Evolutionary conservation across 2,329 filamentous ascomycete species (phyloP).

Genomic region (Aspergillus sp.): DNA sequence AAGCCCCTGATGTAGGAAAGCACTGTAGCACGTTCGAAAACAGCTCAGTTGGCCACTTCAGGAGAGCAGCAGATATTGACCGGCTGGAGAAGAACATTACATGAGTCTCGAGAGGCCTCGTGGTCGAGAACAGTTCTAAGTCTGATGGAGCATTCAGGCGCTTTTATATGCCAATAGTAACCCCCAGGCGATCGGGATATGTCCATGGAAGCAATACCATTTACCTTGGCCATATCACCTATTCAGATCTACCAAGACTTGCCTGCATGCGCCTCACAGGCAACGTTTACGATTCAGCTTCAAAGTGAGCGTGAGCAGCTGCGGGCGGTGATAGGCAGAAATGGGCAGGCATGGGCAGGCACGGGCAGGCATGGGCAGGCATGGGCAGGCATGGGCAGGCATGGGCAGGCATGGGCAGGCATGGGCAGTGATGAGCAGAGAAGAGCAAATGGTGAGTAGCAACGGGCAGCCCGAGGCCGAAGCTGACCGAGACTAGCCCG

Average conservation of each 20-base stretch:
- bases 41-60: constrained; percentile 1
- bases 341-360: no score
- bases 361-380: no score
- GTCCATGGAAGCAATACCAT: no score
- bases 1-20: constrained; percentile 4
- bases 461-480: background rate
- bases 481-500: background rate
- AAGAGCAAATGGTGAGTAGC: background rate
- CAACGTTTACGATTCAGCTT: no score
- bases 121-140: constrained; percentile 1
- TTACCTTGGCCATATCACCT: no score
- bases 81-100: constrained; percentile 2
- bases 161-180: constrained; percentile 4
- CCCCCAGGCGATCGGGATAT: no score
- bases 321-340: no score
- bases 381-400: no score
- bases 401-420: background rate
- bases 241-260: no score
- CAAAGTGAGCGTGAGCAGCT: no score
- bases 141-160: background rate
- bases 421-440: background rate
- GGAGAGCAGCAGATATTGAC: background rate
- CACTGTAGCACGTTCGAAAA: constrained; percentile 2
- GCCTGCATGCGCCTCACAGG: no score
- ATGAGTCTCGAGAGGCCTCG: background rate